These are phyloP conservation scores for Syzygium grande DNA, from an alignment of 345 rosid genomes.

Conservation along the genomic window DNA sequence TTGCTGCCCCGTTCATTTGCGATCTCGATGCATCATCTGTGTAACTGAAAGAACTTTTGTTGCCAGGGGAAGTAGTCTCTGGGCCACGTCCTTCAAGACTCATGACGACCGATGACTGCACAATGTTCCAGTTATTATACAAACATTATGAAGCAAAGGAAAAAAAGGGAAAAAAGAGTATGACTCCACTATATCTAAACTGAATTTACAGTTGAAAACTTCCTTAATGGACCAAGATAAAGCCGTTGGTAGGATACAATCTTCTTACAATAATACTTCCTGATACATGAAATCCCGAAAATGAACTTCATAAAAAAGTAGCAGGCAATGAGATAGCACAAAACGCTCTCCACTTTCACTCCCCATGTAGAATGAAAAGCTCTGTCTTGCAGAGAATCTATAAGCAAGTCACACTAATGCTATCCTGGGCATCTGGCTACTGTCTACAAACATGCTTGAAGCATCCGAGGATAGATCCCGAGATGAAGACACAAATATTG, in stretches of 20 bases:
- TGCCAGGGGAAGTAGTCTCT: constrained; percentile 17
- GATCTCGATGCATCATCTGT: constrained; percentile 28
- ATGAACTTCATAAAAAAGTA: neutral
- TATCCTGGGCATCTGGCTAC: neutral
- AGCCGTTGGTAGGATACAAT: neutral
- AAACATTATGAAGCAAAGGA: neutral
- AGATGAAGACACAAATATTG: neutral
- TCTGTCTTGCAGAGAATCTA: neutral
- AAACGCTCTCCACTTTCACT: neutral
- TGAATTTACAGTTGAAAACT: neutral
- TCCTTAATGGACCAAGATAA: neutral
- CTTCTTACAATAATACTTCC: neutral
- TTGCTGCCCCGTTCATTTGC: constrained; percentile 1
- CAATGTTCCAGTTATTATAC: neutral
- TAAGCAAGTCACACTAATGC: neutral
- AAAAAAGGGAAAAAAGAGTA: neutral
- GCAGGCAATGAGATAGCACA: neutral
- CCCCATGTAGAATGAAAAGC: neutral
- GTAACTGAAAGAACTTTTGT: constrained; percentile 22
- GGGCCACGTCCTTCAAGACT: constrained; percentile 34
- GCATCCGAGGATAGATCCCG: neutral
- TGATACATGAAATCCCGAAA: neutral
- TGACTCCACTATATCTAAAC: neutral
- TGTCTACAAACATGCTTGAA: neutral
- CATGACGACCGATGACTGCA: constrained; percentile 43